Evolutionary conservation across 2,329 filamentous ascomycete species (phyloP).

Genomic region (Annulohypoxylon truncatum): DNA sequence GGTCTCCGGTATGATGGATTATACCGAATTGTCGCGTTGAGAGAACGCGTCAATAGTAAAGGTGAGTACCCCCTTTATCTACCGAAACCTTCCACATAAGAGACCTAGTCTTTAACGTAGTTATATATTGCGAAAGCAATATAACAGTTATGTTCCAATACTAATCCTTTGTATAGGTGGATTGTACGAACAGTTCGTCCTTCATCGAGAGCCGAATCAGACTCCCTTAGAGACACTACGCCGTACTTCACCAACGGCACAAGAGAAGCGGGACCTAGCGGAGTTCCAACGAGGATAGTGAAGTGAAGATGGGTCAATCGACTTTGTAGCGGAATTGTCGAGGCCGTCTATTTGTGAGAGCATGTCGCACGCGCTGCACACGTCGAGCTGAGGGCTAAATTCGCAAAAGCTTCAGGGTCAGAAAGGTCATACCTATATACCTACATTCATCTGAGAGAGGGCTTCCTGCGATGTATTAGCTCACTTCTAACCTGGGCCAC

Average conservation of each 20-base stretch:
- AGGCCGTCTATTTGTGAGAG: background rate
- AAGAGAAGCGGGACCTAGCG: slow-evolving; percentile 31
- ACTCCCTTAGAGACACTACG: slow-evolving; percentile 33
- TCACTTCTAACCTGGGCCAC: too few species aligned
- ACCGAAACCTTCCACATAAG: background rate
- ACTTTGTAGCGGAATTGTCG: background rate
- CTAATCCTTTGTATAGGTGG: slow-evolving; percentile 33
- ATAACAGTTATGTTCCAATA: background rate
- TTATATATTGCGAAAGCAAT: background rate
- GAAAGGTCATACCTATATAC: too few species aligned
- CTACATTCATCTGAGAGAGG: too few species aligned
- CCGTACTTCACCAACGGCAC: slow-evolving; percentile 35
- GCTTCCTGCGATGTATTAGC: too few species aligned
- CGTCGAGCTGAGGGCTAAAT: background rate
- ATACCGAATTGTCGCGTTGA: slow-evolving; percentile 37
- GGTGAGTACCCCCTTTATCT: slow-evolving; percentile 25
- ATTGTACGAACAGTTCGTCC: slow-evolving; percentile 46
- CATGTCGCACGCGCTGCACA: background rate
- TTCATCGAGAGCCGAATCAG: slow-evolving; percentile 38
- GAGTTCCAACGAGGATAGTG: slow-evolving; percentile 13
- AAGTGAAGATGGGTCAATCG: background rate
- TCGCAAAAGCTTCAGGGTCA: too few species aligned
- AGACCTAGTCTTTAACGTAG: too few species aligned
- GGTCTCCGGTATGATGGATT: slow-evolving; percentile 49
- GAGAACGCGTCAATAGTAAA: slow-evolving; percentile 35